phyloP scores from a whole-genome alignment of 176 grass and related monocot species.

The Triticum turgidum region DNA sequence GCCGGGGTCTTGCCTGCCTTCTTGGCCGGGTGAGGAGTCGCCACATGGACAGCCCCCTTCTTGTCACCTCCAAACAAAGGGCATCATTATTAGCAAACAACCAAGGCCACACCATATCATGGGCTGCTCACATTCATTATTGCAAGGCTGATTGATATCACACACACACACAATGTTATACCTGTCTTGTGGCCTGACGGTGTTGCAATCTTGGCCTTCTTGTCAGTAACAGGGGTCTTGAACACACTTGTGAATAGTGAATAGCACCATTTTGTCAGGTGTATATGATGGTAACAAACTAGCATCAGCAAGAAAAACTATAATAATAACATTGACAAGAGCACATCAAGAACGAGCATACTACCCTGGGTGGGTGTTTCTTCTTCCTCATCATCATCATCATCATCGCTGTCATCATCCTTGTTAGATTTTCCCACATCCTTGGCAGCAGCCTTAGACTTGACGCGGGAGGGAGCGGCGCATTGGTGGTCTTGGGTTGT shows the following conservation, averaged over 20 bases:
- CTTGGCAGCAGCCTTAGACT: slow-evolving; percentile 24
- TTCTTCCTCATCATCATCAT: slow-evolving; percentile 62
- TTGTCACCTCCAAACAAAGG: slow-evolving; percentile 47
- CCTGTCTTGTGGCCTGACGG: slow-evolving; percentile 67
- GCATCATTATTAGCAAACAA: not conserved
- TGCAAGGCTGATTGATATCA: no score
- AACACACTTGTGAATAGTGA: slow-evolving; percentile 9
- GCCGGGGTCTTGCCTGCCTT: slow-evolving; percentile 56
- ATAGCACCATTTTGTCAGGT: not conserved
- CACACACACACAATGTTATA: not conserved
- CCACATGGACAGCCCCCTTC: slow-evolving; percentile 55
- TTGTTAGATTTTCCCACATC: no score
- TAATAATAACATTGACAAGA: not conserved
- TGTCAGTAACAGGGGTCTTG: slow-evolving; percentile 65
- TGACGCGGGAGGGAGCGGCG: no score
- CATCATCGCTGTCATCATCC: slow-evolving; percentile 25
- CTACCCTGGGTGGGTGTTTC: slow-evolving; percentile 70
- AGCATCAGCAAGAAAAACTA: not conserved
- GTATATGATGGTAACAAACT: not conserved
- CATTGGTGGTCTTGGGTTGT: no score
- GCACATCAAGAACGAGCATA: not conserved
- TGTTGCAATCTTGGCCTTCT: slow-evolving; percentile 76
- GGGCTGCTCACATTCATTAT: not conserved
- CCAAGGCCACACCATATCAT: no score
- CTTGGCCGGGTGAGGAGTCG: slow-evolving; percentile 82